Evolutionary conservation across 805 yeast genomes (phyloP).

Genomic region (Brettanomyces nanus): DNA sequence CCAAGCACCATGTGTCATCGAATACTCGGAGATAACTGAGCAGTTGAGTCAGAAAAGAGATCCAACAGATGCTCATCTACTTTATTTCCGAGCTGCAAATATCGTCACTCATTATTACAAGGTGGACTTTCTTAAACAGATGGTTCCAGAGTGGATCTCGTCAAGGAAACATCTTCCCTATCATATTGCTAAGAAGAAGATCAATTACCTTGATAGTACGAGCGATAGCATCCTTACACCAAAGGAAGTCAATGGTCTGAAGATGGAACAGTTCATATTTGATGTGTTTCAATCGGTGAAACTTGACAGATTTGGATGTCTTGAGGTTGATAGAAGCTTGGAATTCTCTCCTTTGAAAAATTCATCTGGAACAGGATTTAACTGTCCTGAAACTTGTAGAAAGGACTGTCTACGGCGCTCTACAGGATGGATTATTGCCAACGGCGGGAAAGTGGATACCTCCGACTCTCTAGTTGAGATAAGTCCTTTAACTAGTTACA

Average conservation of each 20-base stretch:
- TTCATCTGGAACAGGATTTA: slow-evolving; percentile 73
- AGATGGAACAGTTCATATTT: slow-evolving; percentile 93
- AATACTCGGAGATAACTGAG: slow-evolving; percentile 80
- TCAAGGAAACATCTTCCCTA: slow-evolving; percentile 70
- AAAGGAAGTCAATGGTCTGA: slow-evolving; percentile 78
- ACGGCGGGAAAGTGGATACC: slow-evolving; percentile 55
- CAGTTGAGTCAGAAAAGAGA: slow-evolving; percentile 56
- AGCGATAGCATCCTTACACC: slow-evolving; percentile 51
- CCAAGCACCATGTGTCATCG: slow-evolving; percentile 80
- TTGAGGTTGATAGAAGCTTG: slow-evolving; percentile 77
- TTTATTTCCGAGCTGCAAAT: slow-evolving; percentile 81
- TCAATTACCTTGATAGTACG: slow-evolving; percentile 39
- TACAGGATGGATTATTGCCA: slow-evolving; percentile 60
- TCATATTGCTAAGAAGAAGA: slow-evolving; percentile 91
- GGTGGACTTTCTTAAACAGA: slow-evolving; percentile 53
- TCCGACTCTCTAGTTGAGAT: slow-evolving; percentile 60
- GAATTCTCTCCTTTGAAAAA: slow-evolving; percentile 95
- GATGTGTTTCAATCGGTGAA: slow-evolving; percentile 84
- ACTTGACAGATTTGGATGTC: slow-evolving; percentile 69
- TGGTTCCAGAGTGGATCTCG: slow-evolving; percentile 63
- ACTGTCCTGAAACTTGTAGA: slow-evolving; percentile 79
- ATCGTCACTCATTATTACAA: slow-evolving; percentile 95
- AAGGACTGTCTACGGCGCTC: slow-evolving; percentile 56
- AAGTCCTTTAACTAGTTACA: slow-evolving; percentile 63
- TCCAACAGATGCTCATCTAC: slow-evolving; percentile 53